Base-by-base conservation (phyloP, 176 grass and related monocot genomes). In the Oryza glaberrima region DNA sequence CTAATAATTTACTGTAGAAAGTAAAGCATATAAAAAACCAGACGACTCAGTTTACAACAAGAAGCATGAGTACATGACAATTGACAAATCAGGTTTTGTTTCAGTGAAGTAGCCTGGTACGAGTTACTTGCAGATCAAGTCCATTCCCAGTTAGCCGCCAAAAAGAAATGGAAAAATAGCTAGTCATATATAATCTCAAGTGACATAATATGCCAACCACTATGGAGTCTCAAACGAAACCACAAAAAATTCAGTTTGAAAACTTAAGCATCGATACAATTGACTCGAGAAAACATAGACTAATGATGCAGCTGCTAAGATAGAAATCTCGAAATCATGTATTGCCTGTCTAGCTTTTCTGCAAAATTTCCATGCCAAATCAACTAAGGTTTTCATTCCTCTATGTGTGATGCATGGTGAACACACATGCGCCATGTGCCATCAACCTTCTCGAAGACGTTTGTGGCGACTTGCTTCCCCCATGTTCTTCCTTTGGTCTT, bases 401-500 rank as follows among this genome's bases (percentile, higher is more conserved):
- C 93, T 0, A 95, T 88, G 81, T 94, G 93, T 14, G 96, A 98
- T 77, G 91, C 96, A 87, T 98, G 96, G 74, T 98, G 96, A 78
- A 94, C 87, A 88, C 91, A 98, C 34, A 98, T 92, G 74, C 88
- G 87, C 96, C 96, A 98, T 77, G 77, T 82, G 17, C 87, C 96
- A 75, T 92, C 70, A 67, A 94, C 86, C 78, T 89, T 95, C 83
- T 98, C 96, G 22, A 95, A 98, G 1, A 98, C 81, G 35, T 95
- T 98, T 25, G 96, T 98, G 2, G 96, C 89, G 0, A 92, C 79
- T 88, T 98, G 96, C 61, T 93, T 95, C 28, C 93, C 96, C 96
- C 96, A 98, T 56, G 91, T 87, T 75, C 82, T 93, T 77, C 96
- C 93, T 88, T 89, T 92, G 15, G 87, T 88, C 77, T 98, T 98